Evolutionary conservation across 1,284 basidiomycete species (phyloP), one percentile per base, ranked within the genome.

Genomic region (Phlebopus sp.): DNA sequence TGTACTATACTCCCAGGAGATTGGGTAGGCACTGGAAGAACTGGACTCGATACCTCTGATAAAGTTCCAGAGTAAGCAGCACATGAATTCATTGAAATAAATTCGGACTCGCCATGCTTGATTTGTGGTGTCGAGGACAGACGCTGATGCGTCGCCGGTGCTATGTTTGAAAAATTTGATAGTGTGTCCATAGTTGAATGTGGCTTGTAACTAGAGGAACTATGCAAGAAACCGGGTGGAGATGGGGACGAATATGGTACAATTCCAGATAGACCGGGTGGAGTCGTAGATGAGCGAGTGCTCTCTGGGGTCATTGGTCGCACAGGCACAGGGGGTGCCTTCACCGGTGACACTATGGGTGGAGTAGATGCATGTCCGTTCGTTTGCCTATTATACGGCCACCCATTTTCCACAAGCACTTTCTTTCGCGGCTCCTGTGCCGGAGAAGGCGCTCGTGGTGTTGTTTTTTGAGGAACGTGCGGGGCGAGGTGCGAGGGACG

Each of bases 161-260:
- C 5, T 18, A 14, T 29, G 13, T 44, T 30, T 44, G 43, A 8
- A 55, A 17, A 36, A 64, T 59, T 18, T 57, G 5, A 17, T 42
- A 53, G 47, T 31, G 59, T 51, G 7, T 64, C 60, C 3, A 30
- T 38, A 6, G 55, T 15, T 11, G 47, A 46, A 27, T 42, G 25
- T 1, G 54, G 49, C 37, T 56, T 66, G 19, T 62, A 57, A 32
- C 48, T 62, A 4, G 64, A 65, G 10, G 63, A 54, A 43, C 66
- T 39, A 48, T 64, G 62, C 49, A 64, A 56, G 41, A 64, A 67
- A 7, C 66, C 66, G 21, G 64, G 60, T 5, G 68, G 64, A 52
- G 69, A 71, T 37, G 71, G 70, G 8, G 72, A 73, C 5, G 59
- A 55, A 57, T 71, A 70, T 2, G 61, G 59, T 7, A 66, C 58